Base-by-base conservation (phyloP, 371 early-diverging fungal species). In the Choanephora cucurbitarum region DNA sequence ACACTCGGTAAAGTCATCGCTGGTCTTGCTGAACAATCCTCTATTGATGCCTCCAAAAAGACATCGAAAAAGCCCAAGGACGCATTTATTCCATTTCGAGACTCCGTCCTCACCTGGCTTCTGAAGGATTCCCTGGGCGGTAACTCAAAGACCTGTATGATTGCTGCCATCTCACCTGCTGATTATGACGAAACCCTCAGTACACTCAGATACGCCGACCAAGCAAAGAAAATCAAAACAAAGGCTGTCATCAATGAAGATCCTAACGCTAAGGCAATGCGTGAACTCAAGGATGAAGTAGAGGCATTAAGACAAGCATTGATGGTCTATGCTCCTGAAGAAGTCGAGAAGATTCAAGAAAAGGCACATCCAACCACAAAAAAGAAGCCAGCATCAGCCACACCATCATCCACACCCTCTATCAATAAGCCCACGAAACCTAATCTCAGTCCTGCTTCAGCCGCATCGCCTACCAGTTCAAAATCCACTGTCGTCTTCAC, bases 1-100 rank as follows among this genome's bases (percentile, higher is more conserved):
- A 83, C 94, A 0, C 81, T 99, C 1, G 97, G 97, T 17, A 97
- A 95, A 62, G 98, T 99, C 15, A 99, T 99, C 49, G 87, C 88
- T 10, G 91, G 92, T 19, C 80, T 99, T 28, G 91, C 93, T 7
- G 93, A 92, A 40, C 81, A 77, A 51, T 77, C 83, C 6, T 49
- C 73, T 33, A 55, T 44, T 11, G 55, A 23, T 17, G 61, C 64
- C 7, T 11, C 54, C 10, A 72, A 70, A 58, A 79, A 73, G 32
- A 75, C 66, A 0, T 53, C 66, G 17, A 79, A 82, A 55, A 83
- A 81, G 52, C 32, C 61, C 9, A 70, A 70, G 37, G 82, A 85
- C 18, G 44, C 59, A 6, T 59, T 49, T 39, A 48, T 49, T 24
- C 42, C 49, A 49, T 55, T 46, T 21, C 55, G 55, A 22, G 47